Evolutionary conservation across 345 rosid genomes (phyloP).

Genomic region (Hevea brasiliensis): DNA sequence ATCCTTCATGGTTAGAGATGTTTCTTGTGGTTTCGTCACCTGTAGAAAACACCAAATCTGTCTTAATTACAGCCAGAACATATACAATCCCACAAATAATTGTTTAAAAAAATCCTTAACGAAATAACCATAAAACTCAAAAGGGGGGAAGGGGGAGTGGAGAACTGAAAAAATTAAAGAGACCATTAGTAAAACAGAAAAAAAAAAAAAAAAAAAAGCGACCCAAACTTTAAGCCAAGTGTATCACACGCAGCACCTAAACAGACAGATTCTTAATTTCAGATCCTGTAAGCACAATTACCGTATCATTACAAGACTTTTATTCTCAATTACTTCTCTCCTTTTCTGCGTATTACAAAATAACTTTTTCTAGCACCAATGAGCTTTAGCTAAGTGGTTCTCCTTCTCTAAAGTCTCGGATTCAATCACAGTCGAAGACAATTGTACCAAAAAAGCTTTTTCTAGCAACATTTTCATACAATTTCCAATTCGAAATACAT

Average conservation of each 20-base stretch:
- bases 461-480: neutral
- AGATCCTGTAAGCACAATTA: neutral
- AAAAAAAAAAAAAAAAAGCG: too few species aligned
- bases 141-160: neutral
- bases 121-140: too few species aligned
- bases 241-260: neutral
- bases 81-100: neutral
- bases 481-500: neutral
- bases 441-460: too few species aligned
- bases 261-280: neutral
- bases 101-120: neutral
- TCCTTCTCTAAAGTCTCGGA: too few species aligned
- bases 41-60: neutral
- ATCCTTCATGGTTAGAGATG: constrained; percentile 38
- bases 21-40: constrained; percentile 14
- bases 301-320: neutral
- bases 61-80: neutral
- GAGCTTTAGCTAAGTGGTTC: too few species aligned
- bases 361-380: too few species aligned
- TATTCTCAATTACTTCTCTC: neutral
- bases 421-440: too few species aligned
- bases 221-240: neutral
- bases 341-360: neutral
- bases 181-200: neutral
- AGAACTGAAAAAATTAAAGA: neutral